These are phyloP conservation scores for Castanea mollissima DNA, from an alignment of 306 rosid species.

Conservation along the genomic window DNA sequence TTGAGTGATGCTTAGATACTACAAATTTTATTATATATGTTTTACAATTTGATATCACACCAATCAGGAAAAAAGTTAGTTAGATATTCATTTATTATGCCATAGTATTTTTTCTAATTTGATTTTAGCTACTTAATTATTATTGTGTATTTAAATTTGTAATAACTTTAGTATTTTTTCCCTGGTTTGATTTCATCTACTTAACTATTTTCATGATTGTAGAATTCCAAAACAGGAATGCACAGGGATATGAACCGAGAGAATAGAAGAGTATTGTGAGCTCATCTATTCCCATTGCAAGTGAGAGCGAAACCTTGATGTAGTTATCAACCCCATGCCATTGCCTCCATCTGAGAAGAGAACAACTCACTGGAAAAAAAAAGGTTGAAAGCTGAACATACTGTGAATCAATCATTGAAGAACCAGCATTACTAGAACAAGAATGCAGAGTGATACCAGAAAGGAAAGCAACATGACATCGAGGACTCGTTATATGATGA, in stretches of 20 bases:
- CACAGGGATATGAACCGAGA: not conserved
- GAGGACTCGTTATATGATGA: conserved; percentile 64
- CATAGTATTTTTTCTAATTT: no score
- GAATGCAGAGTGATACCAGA: conserved; percentile 33
- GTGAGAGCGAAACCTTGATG: conserved; percentile 26
- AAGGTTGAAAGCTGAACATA: conserved; percentile 22
- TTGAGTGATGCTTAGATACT: no score
- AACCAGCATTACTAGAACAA: conserved; percentile 76
- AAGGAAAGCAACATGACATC: conserved; percentile 52
- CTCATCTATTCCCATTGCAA: conserved; percentile 35
- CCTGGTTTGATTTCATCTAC: no score
- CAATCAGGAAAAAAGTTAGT: no score
- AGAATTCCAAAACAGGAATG: conserved; percentile 31
- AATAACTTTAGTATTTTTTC: no score
- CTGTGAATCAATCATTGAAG: conserved; percentile 89
- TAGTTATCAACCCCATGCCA: conserved; percentile 37
- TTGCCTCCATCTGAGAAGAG: conserved; percentile 41
- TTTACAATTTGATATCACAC: no score
- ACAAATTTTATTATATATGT: no score
- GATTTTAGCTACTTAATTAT: no score
- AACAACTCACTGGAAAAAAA: conserved; percentile 32
- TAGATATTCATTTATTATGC: no score
- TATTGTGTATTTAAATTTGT: no score
- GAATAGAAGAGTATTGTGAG: conserved; percentile 58
- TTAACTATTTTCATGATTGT: conserved; percentile 40